A percentile compares a stretch with the other conserved stretches of the same genome.
Evolutionary conservation across 176 grass and related monocot genomes (phyloP).

Genomic region (Cenchrus fungigraminus): DNA sequence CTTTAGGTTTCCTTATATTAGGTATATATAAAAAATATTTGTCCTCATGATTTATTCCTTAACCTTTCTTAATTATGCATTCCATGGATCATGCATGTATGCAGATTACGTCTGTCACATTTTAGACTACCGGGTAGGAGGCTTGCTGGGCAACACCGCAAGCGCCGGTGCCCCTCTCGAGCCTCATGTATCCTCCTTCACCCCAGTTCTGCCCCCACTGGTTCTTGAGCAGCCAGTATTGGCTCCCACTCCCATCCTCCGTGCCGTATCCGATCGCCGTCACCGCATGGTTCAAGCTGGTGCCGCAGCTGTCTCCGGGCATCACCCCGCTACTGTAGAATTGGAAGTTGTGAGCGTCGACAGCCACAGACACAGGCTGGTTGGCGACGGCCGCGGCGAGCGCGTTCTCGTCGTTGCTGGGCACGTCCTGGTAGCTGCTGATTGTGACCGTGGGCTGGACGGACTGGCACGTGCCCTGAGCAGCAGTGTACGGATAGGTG

Average conservation of each 20-base stretch:
- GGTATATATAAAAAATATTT: too few relatives aligned
- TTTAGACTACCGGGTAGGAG: neutral
- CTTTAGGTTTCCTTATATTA: too few relatives aligned
- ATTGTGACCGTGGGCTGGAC: neutral
- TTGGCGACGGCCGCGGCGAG: neutral
- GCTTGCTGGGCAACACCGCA: neutral
- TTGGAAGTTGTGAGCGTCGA: neutral
- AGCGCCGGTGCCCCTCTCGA: neutral
- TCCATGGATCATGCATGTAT: too few relatives aligned
- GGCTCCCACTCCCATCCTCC: neutral
- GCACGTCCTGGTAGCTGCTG: neutral
- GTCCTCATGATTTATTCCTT: too few relatives aligned
- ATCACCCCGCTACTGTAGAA: neutral
- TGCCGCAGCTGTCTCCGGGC: neutral
- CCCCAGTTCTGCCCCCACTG: neutral
- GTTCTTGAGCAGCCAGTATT: slow-evolving; percentile 19
- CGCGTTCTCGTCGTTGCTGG: neutral
- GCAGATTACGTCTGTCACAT: too few relatives aligned
- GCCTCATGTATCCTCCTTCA: neutral
- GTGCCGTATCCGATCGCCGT: neutral
- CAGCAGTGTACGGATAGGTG: neutral
- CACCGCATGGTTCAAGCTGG: neutral
- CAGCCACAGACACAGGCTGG: neutral
- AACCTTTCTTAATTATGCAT: too few relatives aligned
- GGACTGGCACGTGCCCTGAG: neutral